A percentile compares a stretch with the other conserved stretches of the same genome.
Evolutionary conservation across 208 protist species (phyloP).

Genomic region (Tritrichomonas musculus): DNA sequence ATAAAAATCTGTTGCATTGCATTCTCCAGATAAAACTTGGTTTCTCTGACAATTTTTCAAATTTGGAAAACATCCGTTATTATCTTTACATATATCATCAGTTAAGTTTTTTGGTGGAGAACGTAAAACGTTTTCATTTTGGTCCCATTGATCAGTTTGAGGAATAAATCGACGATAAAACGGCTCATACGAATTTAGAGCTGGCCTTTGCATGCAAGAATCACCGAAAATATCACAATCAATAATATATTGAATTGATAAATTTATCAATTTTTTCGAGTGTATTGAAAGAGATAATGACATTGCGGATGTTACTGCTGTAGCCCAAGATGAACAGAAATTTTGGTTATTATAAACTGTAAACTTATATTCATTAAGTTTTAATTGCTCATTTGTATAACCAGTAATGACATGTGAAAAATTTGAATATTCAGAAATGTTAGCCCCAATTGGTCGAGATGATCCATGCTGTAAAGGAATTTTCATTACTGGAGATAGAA

Average conservation of each 20-base stretch:
- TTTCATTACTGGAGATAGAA: background rate
- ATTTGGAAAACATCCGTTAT: background rate
- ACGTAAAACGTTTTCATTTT: background rate
- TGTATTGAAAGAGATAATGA: background rate
- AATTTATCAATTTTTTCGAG: background rate
- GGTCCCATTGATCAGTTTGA: background rate
- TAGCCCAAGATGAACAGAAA: background rate
- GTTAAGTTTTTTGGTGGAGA: background rate
- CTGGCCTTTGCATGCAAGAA: background rate
- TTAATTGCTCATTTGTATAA: background rate
- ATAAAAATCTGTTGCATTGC: background rate
- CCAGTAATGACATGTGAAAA: background rate
- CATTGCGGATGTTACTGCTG: slow-evolving; percentile 15
- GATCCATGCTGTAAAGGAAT: background rate
- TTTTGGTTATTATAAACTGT: background rate
- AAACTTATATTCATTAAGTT: background rate
- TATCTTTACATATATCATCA: background rate
- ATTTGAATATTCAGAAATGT: background rate
- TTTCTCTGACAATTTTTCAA: background rate
- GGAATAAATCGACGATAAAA: background rate
- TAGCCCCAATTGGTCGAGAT: background rate
- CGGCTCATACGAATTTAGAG: background rate
- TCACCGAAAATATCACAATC: background rate
- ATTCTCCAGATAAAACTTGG: background rate
- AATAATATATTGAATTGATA: background rate